Base-by-base conservation (phyloP, 2,329 filamentous ascomycete genomes). In the Phoma sp. region DNA sequence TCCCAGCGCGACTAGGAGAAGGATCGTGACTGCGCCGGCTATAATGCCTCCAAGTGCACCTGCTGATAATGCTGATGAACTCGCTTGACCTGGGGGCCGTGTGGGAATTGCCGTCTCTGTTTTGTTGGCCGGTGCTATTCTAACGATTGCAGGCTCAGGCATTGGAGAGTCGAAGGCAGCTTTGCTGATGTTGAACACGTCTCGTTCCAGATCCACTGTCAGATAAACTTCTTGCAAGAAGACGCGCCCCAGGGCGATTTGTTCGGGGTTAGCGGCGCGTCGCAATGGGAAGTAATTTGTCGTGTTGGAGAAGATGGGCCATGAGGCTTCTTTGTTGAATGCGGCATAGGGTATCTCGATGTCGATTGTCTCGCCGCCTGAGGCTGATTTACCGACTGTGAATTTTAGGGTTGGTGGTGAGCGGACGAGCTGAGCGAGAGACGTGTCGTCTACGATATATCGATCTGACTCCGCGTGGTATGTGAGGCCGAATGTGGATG, bases 211-310 rank as follows among this genome's bases (percentile, higher is more conserved):
- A 56, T 81, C 77, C 10, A 78, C 76, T 4, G 69, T 70, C 27
- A 81, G 51, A 48, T 81, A 81, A 1, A 86, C 82, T 71, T 90
- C 88, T 68, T 91, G 88, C 44, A 91, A 75, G 61, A 91, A 90
- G 0, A 83, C 81, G 29, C 88, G 36, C 3, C 41, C 48, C 80
- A 15, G 87, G 87, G 40, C 32, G n/a, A 33, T 39, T 7, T 38
- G 24, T 1, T 19, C 40, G 10, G 22, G 22, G 4, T 51, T 51
- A 2, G 21, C 35, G 0, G 48, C 43, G 17, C 36, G 38, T 8
- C 48, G 17, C 6, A 51, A 10, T 2, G 41, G 41, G 8, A 51
- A 45, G 35, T 51, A 51, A 7, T 38, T 45, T 3, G 41, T 45
- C 4, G 48, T 21, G 2, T 25, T 9, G 10, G 36, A 22, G 27